These are phyloP conservation scores for Phytophthora megakarya DNA, from an alignment of 352 stramenopile genomes.

Conservation along the genomic window DNA sequence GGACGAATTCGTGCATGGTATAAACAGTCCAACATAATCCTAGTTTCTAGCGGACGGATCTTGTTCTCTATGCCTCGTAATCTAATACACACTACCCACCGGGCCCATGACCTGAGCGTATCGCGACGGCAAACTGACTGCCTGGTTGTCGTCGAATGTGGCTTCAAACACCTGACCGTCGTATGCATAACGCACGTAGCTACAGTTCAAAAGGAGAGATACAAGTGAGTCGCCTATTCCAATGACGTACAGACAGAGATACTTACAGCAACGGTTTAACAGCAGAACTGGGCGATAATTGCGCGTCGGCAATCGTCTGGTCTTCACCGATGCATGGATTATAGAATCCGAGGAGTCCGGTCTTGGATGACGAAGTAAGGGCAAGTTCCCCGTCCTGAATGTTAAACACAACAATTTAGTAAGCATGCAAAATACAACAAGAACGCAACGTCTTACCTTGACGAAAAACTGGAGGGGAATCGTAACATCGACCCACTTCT, in stretches of 20 bases:
- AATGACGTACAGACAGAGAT: neutral
- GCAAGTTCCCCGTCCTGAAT: conserved; percentile 60
- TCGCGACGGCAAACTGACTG: conserved; percentile 70
- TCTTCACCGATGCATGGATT: conserved; percentile 70
- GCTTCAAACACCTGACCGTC: conserved; percentile 78
- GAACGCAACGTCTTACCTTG: conserved; percentile 37
- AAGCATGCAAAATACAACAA: neutral
- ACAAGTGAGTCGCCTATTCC: neutral
- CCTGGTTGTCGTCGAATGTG: conserved; percentile 79
- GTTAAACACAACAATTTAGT: neutral
- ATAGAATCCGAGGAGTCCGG: conserved; percentile 80
- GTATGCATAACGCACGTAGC: conserved; percentile 81
- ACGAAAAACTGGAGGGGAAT: conserved; percentile 85
- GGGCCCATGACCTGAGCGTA: conserved; percentile 75
- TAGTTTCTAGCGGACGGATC: conserved; percentile 17
- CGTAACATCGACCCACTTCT: conserved; percentile 79
- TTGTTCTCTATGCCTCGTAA: conserved; percentile 22
- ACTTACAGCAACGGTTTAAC: conserved; percentile 68
- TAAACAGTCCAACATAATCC: conserved; percentile 29
- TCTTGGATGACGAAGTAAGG: conserved; percentile 64
- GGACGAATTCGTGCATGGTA: conserved; percentile 50
- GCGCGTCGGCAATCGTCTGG: conserved; percentile 46
- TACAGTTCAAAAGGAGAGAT: conserved; percentile 24
- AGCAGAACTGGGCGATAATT: conserved; percentile 6
- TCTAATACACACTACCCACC: conserved; percentile 67